phyloP scores from a whole-genome alignment of 108 stramenopile genomes.

The Cylindrotheca fusiformis region DNA sequence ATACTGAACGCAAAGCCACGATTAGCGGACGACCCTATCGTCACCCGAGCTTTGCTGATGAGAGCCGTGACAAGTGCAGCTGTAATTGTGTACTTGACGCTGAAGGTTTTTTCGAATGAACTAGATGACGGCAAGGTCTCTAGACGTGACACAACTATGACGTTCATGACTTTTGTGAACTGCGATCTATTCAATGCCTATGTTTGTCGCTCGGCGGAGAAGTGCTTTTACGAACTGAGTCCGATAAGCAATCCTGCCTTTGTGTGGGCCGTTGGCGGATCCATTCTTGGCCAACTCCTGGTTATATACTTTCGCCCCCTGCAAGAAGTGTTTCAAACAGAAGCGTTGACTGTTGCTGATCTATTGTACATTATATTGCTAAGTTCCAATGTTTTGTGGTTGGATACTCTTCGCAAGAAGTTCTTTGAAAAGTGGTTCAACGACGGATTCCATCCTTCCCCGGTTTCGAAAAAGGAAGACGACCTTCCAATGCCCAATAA shows the following conservation, averaged over 20 bases:
- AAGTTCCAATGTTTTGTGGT: constrained; percentile 76
- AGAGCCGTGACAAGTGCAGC: constrained; percentile 86
- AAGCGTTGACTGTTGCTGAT: constrained; percentile 79
- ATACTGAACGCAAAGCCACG: constrained; percentile 89
- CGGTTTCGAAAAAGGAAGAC: constrained; percentile 33
- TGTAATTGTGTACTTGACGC: constrained; percentile 85
- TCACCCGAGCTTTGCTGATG: constrained; percentile 78
- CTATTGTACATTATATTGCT: constrained; percentile 69
- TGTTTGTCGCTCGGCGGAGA: constrained; percentile 84
- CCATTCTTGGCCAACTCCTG: constrained; percentile 84
- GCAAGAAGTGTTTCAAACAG: constrained; percentile 93
- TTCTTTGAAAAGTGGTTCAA: constrained; percentile 72
- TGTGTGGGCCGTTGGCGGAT: constrained; percentile 81
- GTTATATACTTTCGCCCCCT: constrained; percentile 92
- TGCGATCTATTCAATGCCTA: constrained; percentile 96
- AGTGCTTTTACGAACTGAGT: constrained; percentile 77
- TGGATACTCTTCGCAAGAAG: constrained; percentile 90
- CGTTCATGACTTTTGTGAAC: constrained; percentile 97
- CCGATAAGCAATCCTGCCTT: constrained; percentile 87
- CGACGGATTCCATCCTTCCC: constrained; percentile 52
- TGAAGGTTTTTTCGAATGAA: constrained; percentile 85
- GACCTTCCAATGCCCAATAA: not conserved
- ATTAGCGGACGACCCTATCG: constrained; percentile 83
- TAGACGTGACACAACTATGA: constrained; percentile 94
- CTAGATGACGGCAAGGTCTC: constrained; percentile 80